Percentiles rank a stretch among this genome's conserved stretches.
Conservation (phyloP, 2,329 filamentous ascomycete species). For the Helminthosporium solani region DNA sequence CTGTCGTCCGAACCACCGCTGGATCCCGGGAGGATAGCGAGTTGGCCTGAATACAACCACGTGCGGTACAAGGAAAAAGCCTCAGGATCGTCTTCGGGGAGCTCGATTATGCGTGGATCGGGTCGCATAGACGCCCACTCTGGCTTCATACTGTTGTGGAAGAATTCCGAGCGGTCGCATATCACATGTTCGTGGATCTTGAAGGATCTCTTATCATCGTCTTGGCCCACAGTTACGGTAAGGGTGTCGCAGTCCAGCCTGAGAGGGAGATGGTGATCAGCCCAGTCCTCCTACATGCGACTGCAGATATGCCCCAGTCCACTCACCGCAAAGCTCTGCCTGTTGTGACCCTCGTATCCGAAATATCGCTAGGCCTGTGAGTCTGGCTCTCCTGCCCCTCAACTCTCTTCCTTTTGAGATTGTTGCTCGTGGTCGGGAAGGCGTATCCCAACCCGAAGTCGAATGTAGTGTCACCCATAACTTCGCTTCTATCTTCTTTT, state of each 20-base stretch:
- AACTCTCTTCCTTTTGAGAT: constrained; percentile 5
- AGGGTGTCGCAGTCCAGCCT: constrained; percentile 16
- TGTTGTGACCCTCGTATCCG: constrained; percentile 4
- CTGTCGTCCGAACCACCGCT: neutral
- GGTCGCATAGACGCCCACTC: constrained; percentile 13
- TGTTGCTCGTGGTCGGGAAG: neutral
- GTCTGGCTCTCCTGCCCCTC: neutral
- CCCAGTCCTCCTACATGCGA: too few species aligned
- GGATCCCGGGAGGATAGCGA: constrained; percentile 3
- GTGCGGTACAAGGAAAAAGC: constrained; percentile 14
- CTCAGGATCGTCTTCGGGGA: constrained; percentile 10
- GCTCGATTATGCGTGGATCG: constrained; percentile 10
- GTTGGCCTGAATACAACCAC: constrained; percentile 11
- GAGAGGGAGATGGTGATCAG: neutral
- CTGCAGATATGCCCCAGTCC: too few species aligned
- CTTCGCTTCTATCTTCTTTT: too few species aligned
- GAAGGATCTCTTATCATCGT: constrained; percentile 10
- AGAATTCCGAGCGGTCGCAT: constrained; percentile 16
- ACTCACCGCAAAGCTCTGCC: constrained; percentile 8
- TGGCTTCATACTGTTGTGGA: constrained; percentile 19
- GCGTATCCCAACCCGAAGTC: neutral
- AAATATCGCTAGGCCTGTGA: constrained; percentile 2
- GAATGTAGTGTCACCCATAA: neutral
- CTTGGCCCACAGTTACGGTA: constrained; percentile 11
- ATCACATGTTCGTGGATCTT: constrained; percentile 20